Evolutionary conservation across 177 flowering plant genomes (phyloP).

Genomic region (Tripterygium wilfordii): DNA sequence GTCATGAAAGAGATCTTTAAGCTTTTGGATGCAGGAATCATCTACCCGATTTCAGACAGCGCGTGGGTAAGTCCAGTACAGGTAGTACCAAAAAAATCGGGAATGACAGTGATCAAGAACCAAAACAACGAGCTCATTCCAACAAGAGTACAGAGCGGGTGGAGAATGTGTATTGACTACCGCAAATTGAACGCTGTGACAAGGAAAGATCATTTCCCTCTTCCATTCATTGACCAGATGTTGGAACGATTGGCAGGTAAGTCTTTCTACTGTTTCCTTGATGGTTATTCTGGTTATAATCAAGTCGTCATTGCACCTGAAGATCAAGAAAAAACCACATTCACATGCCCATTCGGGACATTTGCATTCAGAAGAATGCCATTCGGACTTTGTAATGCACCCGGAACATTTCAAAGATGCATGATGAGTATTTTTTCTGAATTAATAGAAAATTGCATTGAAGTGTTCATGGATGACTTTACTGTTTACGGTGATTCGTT

Average conservation of each 20-base stretch:
- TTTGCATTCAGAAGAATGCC: slow-evolving; percentile 5
- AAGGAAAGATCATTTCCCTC: not conserved
- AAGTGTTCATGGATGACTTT: slow-evolving; percentile 1
- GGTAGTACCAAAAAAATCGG: not conserved
- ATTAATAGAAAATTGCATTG: not conserved
- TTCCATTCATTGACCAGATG: not conserved
- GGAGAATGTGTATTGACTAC: slow-evolving; percentile 2
- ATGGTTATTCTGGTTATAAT: not conserved
- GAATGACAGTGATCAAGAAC: not conserved
- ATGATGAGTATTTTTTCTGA: not conserved
- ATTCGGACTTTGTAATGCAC: slow-evolving; percentile 1
- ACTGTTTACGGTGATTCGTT: not conserved
- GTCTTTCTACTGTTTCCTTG: not conserved
- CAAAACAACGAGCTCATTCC: not conserved
- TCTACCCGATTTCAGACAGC: not conserved
- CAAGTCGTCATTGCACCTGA: not conserved
- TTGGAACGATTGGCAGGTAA: not conserved
- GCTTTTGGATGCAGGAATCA: not conserved
- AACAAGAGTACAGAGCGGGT: not conserved
- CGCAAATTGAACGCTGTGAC: not conserved
- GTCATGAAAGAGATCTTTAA: not conserved
- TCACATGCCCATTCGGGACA: not conserved
- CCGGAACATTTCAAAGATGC: not conserved
- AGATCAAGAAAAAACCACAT: slow-evolving; percentile 1
- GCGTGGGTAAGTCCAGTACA: not conserved